Conservation (phyloP, 257 asterid genomes). For the Penstemon barbatus region DNA sequence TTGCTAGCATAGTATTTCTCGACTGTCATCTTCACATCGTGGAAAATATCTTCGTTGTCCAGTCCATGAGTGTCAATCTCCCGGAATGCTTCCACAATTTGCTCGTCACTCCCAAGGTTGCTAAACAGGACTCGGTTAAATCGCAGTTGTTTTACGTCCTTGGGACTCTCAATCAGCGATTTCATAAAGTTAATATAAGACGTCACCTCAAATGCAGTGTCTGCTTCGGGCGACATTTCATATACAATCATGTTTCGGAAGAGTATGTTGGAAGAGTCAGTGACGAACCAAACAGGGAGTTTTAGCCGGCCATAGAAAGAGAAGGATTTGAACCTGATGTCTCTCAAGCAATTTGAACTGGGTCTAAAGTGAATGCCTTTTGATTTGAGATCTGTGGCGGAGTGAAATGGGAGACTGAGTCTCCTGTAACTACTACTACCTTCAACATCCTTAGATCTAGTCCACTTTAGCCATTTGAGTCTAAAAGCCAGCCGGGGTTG, state of each 20-base stretch:
- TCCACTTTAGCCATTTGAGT: constrained; percentile 4
- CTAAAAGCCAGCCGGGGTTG: not conserved
- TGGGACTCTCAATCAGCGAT: constrained; percentile 26
- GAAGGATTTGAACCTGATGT: constrained; percentile 21
- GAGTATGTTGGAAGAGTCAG: constrained; percentile 18
- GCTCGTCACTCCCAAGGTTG: constrained; percentile 34
- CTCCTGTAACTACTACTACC: not conserved
- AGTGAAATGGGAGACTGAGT: constrained; percentile 12
- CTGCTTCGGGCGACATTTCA: constrained; percentile 25
- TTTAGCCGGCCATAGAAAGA: constrained; percentile 27
- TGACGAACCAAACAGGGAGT: constrained; percentile 25
- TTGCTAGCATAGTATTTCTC: constrained; percentile 17
- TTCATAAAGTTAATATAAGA: constrained; percentile 39
- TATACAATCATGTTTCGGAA: constrained; percentile 38
- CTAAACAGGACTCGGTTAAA: constrained; percentile 28
- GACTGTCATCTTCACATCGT: not conserved
- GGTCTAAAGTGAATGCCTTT: constrained; percentile 40
- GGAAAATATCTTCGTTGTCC: not conserved
- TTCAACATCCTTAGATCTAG: not conserved
- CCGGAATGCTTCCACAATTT: constrained; percentile 22
- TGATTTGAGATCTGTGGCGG: constrained; percentile 33
- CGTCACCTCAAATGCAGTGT: not conserved
- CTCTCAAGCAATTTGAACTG: constrained; percentile 18
- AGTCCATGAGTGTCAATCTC: constrained; percentile 13
- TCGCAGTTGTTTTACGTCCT: constrained; percentile 40